Base-by-base conservation (phyloP, 2,329 filamentous ascomycete genomes). In the Neopestalotiopsis sp. region DNA sequence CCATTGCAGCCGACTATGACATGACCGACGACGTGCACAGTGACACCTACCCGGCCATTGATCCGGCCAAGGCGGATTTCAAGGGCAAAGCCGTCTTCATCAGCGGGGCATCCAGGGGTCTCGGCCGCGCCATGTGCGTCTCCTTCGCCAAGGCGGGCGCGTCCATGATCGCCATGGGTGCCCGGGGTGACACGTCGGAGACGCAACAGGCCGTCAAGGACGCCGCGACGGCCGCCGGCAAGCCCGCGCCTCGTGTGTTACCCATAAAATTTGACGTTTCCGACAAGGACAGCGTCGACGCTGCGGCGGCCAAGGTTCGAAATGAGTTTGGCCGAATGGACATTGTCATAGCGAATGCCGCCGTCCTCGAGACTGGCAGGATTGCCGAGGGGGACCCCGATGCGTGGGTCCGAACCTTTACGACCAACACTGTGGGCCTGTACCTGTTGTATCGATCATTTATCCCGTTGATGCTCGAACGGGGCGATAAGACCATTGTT, bases 351-450 rank as follows among this genome's bases (percentile, higher is more conserved):
- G 63, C 34, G 49, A 30, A 28, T 40, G 40, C 61, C 61, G 61
- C 61, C 40, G 38, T 52, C 40, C 20, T 64, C 38, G 75, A 76
- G 12, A 77, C 75, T 1, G 69, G 58, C 9, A 34, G 24, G 14
- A 72, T 81, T 34, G 67, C 72, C 2, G 75, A 79, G 4, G 73
- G 67, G 9, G 74, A 80, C 34, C 74, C 77, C 5, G 77, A 78
- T 0, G 71, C 69, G 1, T 83, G 80, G 80, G 80, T 77, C 79
- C 75, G 79, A 24, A 81, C 80, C 0, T 84, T 81, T 74, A 81
- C 84, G 61, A 78, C 86, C 56, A 89, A 88, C 72, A 59, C 88
- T 13, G 79, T 81, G 20, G 87, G 86, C 0, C 74, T 80, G 0
- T 87, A 84, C 71, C 76, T 86, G 1, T 73, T 84, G 12, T 76